A percentile compares a stretch with the other conserved stretches of the same genome.
These are phyloP conservation scores for Schrenkiella parvula DNA, from an alignment of 345 rosid genomes.

Conservation along the genomic window DNA sequence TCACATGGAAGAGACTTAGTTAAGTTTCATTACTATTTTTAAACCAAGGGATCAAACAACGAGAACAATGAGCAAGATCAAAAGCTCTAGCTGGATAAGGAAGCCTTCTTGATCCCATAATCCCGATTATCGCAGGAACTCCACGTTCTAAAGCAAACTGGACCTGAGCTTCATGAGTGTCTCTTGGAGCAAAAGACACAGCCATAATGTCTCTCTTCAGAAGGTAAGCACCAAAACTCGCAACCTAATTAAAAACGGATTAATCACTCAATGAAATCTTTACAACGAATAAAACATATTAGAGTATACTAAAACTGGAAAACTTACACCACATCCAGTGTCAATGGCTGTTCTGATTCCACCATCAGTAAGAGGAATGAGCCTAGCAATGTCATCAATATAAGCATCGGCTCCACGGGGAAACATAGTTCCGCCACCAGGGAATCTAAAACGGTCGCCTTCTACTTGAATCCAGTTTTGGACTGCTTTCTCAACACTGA, in stretches of 20 bases:
- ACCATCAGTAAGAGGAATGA: slow-evolving; percentile 74
- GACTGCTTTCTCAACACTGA: slow-evolving; percentile 90
- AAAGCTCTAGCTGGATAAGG: slow-evolving; percentile 96
- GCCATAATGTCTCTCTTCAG: slow-evolving; percentile 71
- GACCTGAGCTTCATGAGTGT: slow-evolving; percentile 97
- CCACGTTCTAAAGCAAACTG: slow-evolving; percentile 96
- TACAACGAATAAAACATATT: background rate
- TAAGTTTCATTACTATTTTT: slow-evolving; percentile 41
- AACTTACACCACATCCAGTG: slow-evolving; percentile 95
- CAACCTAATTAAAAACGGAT: slow-evolving; percentile 49
- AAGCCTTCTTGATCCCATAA: slow-evolving; percentile 81
- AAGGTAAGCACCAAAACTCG: slow-evolving; percentile 94
- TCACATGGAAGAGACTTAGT: background rate
- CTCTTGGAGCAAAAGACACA: slow-evolving; percentile 95
- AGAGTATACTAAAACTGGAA: background rate
- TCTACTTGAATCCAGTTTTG: slow-evolving; percentile 98
- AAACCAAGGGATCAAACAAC: slow-evolving; percentile 92
- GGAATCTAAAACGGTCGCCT: slow-evolving; percentile 87
- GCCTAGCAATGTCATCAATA: slow-evolving; percentile 71
- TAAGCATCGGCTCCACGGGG: slow-evolving; percentile 96
- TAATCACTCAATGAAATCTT: background rate
- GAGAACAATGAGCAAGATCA: slow-evolving; percentile 97
- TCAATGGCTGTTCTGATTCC: slow-evolving; percentile 84
- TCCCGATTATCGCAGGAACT: slow-evolving; percentile 90
- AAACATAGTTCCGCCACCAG: slow-evolving; percentile 97